Evolutionary conservation across 495 filamentous ascomycete genomes (phyloP), one percentile per base, ranked within the genome.

Genomic region (Trichoderma reesei): DNA sequence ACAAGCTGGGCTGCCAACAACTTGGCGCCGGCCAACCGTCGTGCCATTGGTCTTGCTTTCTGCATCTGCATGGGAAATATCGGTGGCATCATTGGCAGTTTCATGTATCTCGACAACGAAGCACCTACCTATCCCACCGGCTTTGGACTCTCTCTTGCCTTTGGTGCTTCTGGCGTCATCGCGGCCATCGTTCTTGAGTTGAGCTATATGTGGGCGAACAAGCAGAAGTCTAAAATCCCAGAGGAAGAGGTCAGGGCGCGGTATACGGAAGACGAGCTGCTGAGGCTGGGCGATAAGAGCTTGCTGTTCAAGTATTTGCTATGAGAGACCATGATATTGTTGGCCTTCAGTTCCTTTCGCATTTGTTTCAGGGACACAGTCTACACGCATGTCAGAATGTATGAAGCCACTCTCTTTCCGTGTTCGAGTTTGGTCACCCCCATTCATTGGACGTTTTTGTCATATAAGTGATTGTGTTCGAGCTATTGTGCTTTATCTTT

Each of bases 221-320:
- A 65, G 54, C 64, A 56, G 60, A 68, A 71, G 3, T 68, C 46
- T 10, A n/a, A 36, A 63, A 65, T 77, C 26, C 63, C 20, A 26
- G 76, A 73, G 67, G 67, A 61, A 31, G 75, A 75, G 62, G 68
- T 74, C 37, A 65, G 69, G 46, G 71, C 65, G 60, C 71, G 62
- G 54, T 78, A 74, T 46, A 71, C 60, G 0, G 72, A 77, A 44
- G 74, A 74, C 14, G 66, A 77, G 64, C 60, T 79, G 60, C 65
- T 77, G 41, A 71, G 74, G 14, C 71, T 80, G 75, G 79, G 78
- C 0, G 76, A 80, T 67, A 72, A 72, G 67, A 73, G 70, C 13
- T 76, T 78, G 6, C 63, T 76, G 16, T 79, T 78, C 67, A 75
- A 68, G 68, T 77, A 78, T n/a, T 33, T 26, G 1, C 51, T 56